Base-by-base conservation (phyloP, 2,329 filamentous ascomycete species). In the Elsinoe arachidis region DNA sequence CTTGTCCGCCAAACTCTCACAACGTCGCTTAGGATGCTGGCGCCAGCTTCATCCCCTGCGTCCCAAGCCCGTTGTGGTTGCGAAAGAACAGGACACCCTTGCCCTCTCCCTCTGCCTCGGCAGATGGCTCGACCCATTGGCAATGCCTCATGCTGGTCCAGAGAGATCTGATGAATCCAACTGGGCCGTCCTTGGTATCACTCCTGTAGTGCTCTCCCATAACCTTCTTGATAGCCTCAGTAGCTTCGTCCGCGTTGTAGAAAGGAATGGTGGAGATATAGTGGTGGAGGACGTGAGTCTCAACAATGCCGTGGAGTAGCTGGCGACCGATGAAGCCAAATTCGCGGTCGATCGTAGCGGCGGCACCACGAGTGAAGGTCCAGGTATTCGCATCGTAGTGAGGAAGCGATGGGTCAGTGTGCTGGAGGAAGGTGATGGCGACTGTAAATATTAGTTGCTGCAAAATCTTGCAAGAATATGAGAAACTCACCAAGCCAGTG, bases 201-300 rank as follows among this genome's bases (percentile, higher is more conserved):
- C 87, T 78, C 63, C 91, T 89, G 79, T 99, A 99, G 80, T 99
- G 93, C 68, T 80, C 79, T 72, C 93, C 93, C 92, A 99, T 96
- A 72, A 99, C 79, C 60, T 83, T 83, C 80, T 91, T 90, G 81
- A 97, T 95, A 68, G 91, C 91, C 66, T 96, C 91, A 66, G 85
- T 87, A 58, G 92, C 91, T 77, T 96, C 91, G 66, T 96, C 90
- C 69, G 91, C 92, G 73, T 96, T 81, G 78, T 97, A 97, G 78
- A 96, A 96, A 61, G 92, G 92, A 64, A 97, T 97, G 68, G 84
- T 89, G 75, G 87, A 92, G 72, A 97, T 84, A 75, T 96, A 97
- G 82, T 97, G 92, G 80, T 97, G 92, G 60, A 96, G 87, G 60
- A 97, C 92, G 76, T 97, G 92, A 51, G 92, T 96, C 80, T 96